Evolutionary conservation across 1,284 basidiomycete species (phyloP), one percentile per base, ranked within the genome.

Genomic region (Limonomyces culmigenus): DNA sequence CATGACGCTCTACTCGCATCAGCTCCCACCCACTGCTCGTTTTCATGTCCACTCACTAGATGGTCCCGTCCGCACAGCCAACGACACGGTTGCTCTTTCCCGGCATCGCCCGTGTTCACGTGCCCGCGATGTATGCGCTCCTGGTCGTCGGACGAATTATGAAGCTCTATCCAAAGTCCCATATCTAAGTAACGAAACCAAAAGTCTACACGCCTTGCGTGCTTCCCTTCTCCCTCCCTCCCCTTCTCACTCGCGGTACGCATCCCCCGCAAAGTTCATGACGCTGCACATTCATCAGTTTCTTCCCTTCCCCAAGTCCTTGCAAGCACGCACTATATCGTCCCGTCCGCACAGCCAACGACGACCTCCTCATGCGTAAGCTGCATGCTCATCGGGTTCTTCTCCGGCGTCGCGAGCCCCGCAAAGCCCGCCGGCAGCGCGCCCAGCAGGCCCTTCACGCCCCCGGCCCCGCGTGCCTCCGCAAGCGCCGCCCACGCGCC

Each of bases 331-430:
- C 45, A 85, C 80, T 86, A 86, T 44, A 86, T 85, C 1, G 77
- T 83, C n/a, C 81, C 83, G 52, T 86, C 83, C 12, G 81, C 79
- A 60, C 81, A 85, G 0, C 81, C 81, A 27, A 86, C 76, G 13
- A 86, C 83, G 1, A 85, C 81, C 49, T 85, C 79, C 49, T 86
- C 81, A 45, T 85, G 83, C 43, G 74, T 83, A 44, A 86, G 51
- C 46, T 85, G 80, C 78, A 86, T 84, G 39, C 76, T 78, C 81
- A 86, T 86, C 11, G 83, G 83, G 46, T 86, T 86, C 66, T 84
- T 83, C 54, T 80, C 80, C 2, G 81, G 81, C 14, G 68, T 78
- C 21, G 81, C 78, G 19, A 86, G 58, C 1, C 81, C 81, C 16
- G 59, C 51, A 46, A 84, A 85, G 48, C 76, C 80, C 21, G 49